Base-by-base conservation (phyloP, 495 filamentous ascomycete genomes). In the Aspergillus incahuasiensis region DNA sequence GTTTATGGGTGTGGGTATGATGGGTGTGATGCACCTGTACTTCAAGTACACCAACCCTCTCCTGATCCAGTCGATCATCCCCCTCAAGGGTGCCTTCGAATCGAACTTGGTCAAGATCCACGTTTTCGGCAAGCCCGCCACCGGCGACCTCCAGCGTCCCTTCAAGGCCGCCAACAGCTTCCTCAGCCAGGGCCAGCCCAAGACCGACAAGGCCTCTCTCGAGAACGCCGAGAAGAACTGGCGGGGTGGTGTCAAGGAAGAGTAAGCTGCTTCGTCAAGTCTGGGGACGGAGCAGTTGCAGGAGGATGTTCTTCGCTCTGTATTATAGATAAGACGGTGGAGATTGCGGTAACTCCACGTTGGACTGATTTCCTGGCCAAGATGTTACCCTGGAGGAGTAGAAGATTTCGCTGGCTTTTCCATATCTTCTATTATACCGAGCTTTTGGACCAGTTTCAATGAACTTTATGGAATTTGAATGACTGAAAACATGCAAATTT, bases 1-100 rank as follows among this genome's bases (percentile, higher is more conserved):
- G 71, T 74, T 95, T 59, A 96, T 95, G 87, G 94, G 94, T 48
- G 79, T 98, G 47, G 90, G 82, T 64, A 97, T 98, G 94, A 97
- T 97, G 94, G 83, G 74, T 58, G 86, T 96, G 67, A 97, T 98
- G 94, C 94, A 97, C 78, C 57, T 97, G 61, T 97, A 97, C 85
- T 86, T 98, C 79, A 89, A 96, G 74, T 97, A 96, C 87, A 96
- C 92, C 77, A 98, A 97, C 84, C 94, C 94, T 32, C 88, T 98
- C 35, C 76, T 97, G 67, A 95, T 98, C 80, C 94, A 98, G 83
- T 91, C 87, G 67, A 95, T 98, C 80, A 92, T 98, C 69, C 94
- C 94, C 28, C 80, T 97, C 68, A 98, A 98, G 86, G 80, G 87
- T 64, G 94, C 90, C 11, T 81, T 97, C 74, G 94, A 98, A 78